Conservation (phyloP, 2,329 filamentous ascomycete species). For the Biscogniauxia marginata region DNA sequence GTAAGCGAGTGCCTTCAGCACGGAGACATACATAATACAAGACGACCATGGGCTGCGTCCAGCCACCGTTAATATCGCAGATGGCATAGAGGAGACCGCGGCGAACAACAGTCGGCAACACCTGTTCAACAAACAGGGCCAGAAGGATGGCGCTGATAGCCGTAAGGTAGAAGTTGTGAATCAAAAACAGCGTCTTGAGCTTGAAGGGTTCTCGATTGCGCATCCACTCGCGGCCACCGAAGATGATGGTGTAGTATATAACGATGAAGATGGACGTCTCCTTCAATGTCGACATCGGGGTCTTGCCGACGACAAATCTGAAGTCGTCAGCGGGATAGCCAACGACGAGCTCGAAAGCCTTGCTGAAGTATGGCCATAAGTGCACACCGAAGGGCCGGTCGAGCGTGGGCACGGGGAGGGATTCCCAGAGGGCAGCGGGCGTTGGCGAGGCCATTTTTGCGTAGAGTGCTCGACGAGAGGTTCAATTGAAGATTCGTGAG, state of each 20-base stretch:
- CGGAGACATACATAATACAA: slow-evolving; percentile 86
- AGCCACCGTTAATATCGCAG: slow-evolving; percentile 78
- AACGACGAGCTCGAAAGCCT: slow-evolving; percentile 71
- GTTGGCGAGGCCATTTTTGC: slow-evolving; percentile 26
- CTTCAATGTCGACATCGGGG: slow-evolving; percentile 86
- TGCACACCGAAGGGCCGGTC: slow-evolving; percentile 89
- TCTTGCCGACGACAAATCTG: slow-evolving; percentile 75
- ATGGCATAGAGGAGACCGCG: slow-evolving; percentile 87
- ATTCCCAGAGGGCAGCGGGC: slow-evolving; percentile 50
- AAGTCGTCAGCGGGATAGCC: slow-evolving; percentile 88
- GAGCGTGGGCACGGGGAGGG: slow-evolving; percentile 71
- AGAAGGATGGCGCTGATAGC: slow-evolving; percentile 78
- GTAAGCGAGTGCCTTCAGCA: neutral
- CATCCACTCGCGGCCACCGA: slow-evolving; percentile 91
- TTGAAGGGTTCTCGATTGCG: slow-evolving; percentile 80
- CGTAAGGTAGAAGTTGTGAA: slow-evolving; percentile 96
- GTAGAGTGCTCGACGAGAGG: neutral
- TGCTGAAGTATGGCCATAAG: slow-evolving; percentile 93
- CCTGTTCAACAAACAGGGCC: slow-evolving; percentile 84
- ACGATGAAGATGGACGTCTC: slow-evolving; percentile 78
- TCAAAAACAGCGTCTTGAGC: slow-evolving; percentile 85
- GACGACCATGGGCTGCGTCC: slow-evolving; percentile 89
- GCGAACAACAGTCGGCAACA: slow-evolving; percentile 77
- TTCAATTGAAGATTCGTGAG: neutral
- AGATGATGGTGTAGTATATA: slow-evolving; percentile 90